Conservation (phyloP, 306 rosid genomes). For the Quercus agrifolia region DNA sequence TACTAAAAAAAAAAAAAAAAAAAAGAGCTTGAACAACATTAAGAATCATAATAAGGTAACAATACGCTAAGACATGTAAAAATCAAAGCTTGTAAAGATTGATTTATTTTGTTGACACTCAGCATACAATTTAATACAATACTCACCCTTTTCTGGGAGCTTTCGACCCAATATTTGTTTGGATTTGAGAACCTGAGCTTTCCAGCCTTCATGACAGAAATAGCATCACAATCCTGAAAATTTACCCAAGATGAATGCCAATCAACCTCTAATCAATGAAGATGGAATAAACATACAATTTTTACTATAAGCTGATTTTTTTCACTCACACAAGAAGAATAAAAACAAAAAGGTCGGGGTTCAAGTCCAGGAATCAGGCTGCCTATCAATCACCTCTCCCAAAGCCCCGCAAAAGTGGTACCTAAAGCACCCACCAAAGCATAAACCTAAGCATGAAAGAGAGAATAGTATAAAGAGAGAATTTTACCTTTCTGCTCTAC, state of each 20-base stretch:
- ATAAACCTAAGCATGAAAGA: too few species aligned
- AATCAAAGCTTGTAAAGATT: too few species aligned
- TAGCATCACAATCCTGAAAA: slow-evolving; percentile 68
- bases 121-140: neutral
- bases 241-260: slow-evolving; percentile 1
- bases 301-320: neutral
- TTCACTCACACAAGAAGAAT: neutral
- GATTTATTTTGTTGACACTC: neutral
- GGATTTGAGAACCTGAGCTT: slow-evolving; percentile 71
- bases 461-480: too few species aligned
- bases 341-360: too few species aligned
- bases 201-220: slow-evolving; percentile 79
- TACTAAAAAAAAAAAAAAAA: neutral
- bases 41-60: too few species aligned
- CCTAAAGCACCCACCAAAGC: too few species aligned
- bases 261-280: slow-evolving; percentile 6
- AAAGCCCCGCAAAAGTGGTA: too few species aligned
- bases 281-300: neutral
- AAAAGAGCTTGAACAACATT: too few species aligned
- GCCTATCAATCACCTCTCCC: too few species aligned
- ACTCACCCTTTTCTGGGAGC: slow-evolving; percentile 89
- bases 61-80: too few species aligned
- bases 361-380: too few species aligned
- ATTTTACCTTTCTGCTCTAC: too few species aligned
- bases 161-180: slow-evolving; percentile 90